Evolutionary conservation across 2,329 filamentous ascomycete genomes (phyloP), one percentile per base, ranked within the genome.

Genomic region (Verticillium albo-atrum): DNA sequence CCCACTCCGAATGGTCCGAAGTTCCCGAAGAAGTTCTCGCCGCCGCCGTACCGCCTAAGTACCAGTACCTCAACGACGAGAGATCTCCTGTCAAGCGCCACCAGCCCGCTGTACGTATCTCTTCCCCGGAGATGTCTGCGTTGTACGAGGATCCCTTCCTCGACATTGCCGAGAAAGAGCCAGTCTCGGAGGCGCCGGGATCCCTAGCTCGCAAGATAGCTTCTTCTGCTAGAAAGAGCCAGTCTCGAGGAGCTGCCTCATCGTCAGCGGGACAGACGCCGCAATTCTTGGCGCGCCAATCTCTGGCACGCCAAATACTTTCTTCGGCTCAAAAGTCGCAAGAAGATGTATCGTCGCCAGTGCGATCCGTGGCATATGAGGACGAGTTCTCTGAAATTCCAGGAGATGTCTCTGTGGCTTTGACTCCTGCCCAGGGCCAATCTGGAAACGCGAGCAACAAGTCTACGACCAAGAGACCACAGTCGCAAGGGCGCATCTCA

Each of bases 381-480:
- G 82, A 85, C 62, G 83, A 82, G 0, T 86, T 85, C 63, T 85
- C 82, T 0, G 80, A 83, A 56, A 82, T 85, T 15, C 81, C 83
- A 1, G 35, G n/a, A 6, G n/a, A 37, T 37, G 35, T 37, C 14
- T 17, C n/a, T 17, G 35, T 17, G n/a, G 35, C 35, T 6, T 37
- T 37, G 6, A 37, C 35, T 37, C 35, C 35, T 12, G 35, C 35
- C n/a, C 15, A n/a, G 35, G 15, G 6, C n/a, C 35, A 37, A 17
- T 37, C 15, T 37, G 2, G 15, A 17, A 17, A 15, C 30, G 30
- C 6, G 6, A 2, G 12, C 35, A 37, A 37, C 2, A 37, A 37
- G 15, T 17, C 35, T 17, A 6, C 35, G 6, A 17, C 15, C 15
- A 15, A 14, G 6, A 17, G 35, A 37, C 54, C 35, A 12, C 2